Conservation (phyloP, 805 yeast genomes). For the Schwanniomyces polymorphus region DNA sequence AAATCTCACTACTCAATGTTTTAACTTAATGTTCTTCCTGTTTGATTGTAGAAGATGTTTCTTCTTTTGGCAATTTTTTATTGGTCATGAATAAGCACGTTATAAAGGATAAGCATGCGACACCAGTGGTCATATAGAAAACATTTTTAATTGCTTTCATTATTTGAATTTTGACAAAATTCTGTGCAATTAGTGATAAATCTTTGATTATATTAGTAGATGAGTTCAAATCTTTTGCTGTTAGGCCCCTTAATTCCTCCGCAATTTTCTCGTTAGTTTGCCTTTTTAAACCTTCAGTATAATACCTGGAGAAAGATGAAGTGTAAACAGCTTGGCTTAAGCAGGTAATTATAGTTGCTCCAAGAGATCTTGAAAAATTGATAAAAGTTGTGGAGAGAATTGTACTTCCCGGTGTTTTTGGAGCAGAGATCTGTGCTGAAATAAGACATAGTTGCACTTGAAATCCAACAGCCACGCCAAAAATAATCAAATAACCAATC, state of each 20-base stretch:
- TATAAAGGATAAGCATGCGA: conserved; percentile 20
- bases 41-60: too few species aligned
- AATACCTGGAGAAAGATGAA: conserved; percentile 15
- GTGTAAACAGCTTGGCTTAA: conserved; percentile 42
- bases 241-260: background rate
- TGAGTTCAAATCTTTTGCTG: too few species aligned
- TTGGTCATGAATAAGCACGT: conserved; percentile 6
- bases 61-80: conserved; percentile 4
- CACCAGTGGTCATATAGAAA: conserved; percentile 40
- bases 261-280: background rate
- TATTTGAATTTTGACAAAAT: conserved; percentile 23
- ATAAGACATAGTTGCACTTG: conserved; percentile 45
- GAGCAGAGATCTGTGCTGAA: conserved; percentile 49
- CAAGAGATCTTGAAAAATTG: conserved; percentile 45
- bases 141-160: conserved; percentile 40
- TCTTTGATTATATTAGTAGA: conserved; percentile 3
- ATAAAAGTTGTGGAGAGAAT: conserved; percentile 48
- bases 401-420: conserved; percentile 49
- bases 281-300: conserved; percentile 2
- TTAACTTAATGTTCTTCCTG: too few species aligned
- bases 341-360: conserved; percentile 45
- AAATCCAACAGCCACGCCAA: conserved; percentile 51
- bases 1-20: too few species aligned
- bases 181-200: background rate
- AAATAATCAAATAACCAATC: conserved; percentile 46